Evolutionary conservation across 2,329 filamentous ascomycete genomes (phyloP), one percentile per base, ranked within the genome.

Genomic region (Penicillium sp.): DNA sequence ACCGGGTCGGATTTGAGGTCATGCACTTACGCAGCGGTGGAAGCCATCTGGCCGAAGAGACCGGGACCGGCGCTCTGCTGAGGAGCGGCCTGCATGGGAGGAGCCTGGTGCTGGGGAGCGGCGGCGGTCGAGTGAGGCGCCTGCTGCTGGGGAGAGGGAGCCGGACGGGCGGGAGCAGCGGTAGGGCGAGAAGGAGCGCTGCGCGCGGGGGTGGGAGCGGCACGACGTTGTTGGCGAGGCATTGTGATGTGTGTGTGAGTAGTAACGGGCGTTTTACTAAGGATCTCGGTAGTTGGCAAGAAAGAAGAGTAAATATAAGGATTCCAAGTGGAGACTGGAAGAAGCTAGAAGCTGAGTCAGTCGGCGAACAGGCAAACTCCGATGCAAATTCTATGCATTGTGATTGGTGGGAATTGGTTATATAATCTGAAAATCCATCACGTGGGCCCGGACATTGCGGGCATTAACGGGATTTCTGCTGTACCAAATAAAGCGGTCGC

Each of bases 1-100:
- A 22, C 39, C 10, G 19, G 19, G 11, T 5, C 54, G 7, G 50
- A 16, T 19, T 33, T 10, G 1, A n/a, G 21, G 16, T 7, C 26
- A 10, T 52, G 21, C 13, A 87, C 92, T 81, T 88, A 98, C 93
- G 95, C 95, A 76, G 95, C 95, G 56, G 95, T 99, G 74, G 88
- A 92, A 65, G 95, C 95, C 90, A 99, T 97, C 83, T 98, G 91
- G 58, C 91, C 93, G 68, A 99, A 91, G 11, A 99, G 83, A 63
- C 95, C 93, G 5, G 91, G 88, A 27, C 92, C 90, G 65, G 88
- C 83, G 53, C 81, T 78, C 65, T 77, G 79, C 59, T 78, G 76
- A 69, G 78, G 59, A 73, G 69, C 62, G 72, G 78, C 51, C 44
- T 65, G 60, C 63, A 71, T 56, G 76, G 81, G 76, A 54, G 85